Percentiles rank a stretch among this genome's conserved stretches.
phyloP scores from a whole-genome alignment of 768 basidiomycete species.

The Cystobasidium tubakii region DNA sequence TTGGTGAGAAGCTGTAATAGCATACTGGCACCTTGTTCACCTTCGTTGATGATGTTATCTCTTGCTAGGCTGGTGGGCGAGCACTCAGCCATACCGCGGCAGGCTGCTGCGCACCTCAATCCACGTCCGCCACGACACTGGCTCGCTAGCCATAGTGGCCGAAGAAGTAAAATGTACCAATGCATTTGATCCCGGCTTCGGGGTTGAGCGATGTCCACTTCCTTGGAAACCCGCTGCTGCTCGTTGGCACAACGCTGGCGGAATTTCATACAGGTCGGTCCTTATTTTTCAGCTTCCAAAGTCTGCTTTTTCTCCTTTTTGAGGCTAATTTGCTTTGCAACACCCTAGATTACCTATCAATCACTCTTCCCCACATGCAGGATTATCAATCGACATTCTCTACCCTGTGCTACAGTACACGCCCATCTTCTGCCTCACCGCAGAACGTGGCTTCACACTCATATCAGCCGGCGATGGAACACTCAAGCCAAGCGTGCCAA shows the following conservation, averaged over 20 bases:
- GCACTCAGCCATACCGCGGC: neutral
- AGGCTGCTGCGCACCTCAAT: neutral
- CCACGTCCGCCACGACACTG: neutral
- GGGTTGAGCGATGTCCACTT: neutral
- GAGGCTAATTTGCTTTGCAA: neutral
- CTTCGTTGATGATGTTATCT: no score
- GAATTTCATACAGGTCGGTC: conserved; percentile 7
- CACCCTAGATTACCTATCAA: conserved; percentile 2
- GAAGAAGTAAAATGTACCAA: conserved; percentile 12
- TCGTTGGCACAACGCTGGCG: conserved; percentile 11
- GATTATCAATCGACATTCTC: conserved; percentile 21
- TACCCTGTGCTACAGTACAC: conserved; percentile 27
- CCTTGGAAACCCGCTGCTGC: conserved; percentile 25
- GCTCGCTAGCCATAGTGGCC: conserved; percentile 7
- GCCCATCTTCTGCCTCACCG: conserved; percentile 26
- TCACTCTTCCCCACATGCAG: conserved; percentile 25
- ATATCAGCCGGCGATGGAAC: neutral
- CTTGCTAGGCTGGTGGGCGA: conserved; percentile 34
- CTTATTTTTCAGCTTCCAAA: neutral
- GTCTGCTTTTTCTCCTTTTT: no score
- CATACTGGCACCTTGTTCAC: neutral
- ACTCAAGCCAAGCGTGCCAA: neutral
- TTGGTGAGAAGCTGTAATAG: neutral
- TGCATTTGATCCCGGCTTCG: neutral
- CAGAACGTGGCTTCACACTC: conserved; percentile 15